Evolutionary conservation across 2,329 filamentous ascomycete species (phyloP).

Genomic region (Arthrobotrys sphaeroides): DNA sequence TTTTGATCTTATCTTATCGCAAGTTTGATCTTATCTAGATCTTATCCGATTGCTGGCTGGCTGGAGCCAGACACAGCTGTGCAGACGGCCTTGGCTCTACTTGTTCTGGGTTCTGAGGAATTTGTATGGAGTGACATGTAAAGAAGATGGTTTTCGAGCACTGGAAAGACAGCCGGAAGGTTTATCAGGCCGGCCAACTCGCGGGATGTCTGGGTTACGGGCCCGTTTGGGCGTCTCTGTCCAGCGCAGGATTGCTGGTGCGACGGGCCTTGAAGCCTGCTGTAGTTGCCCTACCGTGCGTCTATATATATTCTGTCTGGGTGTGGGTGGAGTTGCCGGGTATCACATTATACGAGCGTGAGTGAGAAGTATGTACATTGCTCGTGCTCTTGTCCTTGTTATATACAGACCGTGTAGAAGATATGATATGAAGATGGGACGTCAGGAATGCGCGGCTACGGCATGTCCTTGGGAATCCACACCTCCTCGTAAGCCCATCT

Average conservation of each 20-base stretch:
- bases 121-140: neutral
- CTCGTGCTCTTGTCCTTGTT: too few relatives aligned
- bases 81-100: too few relatives aligned
- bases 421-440: too few relatives aligned
- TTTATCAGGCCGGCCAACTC: neutral
- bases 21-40: neutral
- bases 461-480: slow-evolving; percentile 52
- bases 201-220: neutral
- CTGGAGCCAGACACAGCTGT: too few relatives aligned
- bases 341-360: too few relatives aligned
- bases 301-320: too few relatives aligned
- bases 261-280: neutral
- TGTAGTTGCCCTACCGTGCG: neutral
- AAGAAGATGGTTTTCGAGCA: neutral
- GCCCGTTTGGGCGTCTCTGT: neutral
- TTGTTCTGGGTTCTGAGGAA: too few relatives aligned
- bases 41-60: too few relatives aligned
- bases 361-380: slow-evolving; percentile 6
- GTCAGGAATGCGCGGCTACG: neutral
- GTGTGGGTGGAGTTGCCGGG: too few relatives aligned
- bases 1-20: slow-evolving; percentile 18
- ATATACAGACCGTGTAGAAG: neutral
- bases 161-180: neutral
- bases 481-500: slow-evolving; percentile 57
- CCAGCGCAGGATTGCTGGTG: neutral